Percentiles rank a stretch among this genome's conserved stretches.
phyloP scores from a whole-genome alignment of 345 rosid genomes.

The Euphorbia lathyris region DNA sequence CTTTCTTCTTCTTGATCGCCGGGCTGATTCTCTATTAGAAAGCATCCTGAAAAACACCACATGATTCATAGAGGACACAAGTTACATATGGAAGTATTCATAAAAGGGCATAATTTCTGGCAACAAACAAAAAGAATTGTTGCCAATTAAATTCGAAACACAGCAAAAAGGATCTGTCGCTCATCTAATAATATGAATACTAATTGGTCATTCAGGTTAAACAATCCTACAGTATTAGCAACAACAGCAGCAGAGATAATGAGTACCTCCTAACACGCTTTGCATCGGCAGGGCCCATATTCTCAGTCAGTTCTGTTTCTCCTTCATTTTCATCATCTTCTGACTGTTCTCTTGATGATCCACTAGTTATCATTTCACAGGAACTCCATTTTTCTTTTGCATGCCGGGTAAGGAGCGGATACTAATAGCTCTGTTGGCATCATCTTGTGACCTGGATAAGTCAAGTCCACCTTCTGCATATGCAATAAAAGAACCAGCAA shows the following conservation, averaged over 20 bases:
- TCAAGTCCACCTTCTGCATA: slow-evolving; percentile 31
- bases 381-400: slow-evolving; percentile 32
- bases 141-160: neutral
- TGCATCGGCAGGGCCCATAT: slow-evolving; percentile 23
- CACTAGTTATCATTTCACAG: slow-evolving; percentile 17
- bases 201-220: neutral
- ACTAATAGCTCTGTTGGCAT: slow-evolving; percentile 28
- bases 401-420: slow-evolving; percentile 31
- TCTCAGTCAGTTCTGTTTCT: slow-evolving; percentile 37
- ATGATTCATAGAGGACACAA: slow-evolving; percentile 10
- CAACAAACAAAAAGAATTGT: neutral
- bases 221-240: neutral
- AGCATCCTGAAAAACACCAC: slow-evolving; percentile 27
- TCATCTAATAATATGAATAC: neutral
- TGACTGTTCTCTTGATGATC: slow-evolving; percentile 26
- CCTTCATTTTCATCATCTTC: slow-evolving; percentile 33
- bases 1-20: slow-evolving; percentile 36
- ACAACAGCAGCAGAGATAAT: slow-evolving; percentile 6
- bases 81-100: neutral
- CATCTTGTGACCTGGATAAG: slow-evolving; percentile 33
- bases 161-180: neutral
- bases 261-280: slow-evolving; percentile 31
- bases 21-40: slow-evolving; percentile 34
- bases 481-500: slow-evolving; percentile 13
- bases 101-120: neutral